Base-by-base conservation (phyloP, 1,284 basidiomycete species). In the Rhizopogon parksii region DNA sequence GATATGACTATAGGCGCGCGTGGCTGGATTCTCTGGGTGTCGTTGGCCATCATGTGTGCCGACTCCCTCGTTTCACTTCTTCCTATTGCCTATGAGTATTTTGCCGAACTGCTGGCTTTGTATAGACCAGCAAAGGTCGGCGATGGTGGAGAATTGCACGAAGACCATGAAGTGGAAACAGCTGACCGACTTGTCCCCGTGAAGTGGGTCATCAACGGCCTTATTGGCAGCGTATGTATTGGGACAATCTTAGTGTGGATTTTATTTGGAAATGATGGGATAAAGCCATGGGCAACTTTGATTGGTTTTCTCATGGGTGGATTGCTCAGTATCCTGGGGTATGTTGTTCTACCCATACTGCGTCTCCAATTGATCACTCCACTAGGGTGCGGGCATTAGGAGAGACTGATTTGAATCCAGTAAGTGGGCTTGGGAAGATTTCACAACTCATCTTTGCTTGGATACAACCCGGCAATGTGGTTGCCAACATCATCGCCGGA, bases 401-500 rank as follows among this genome's bases (percentile, higher is more conserved):
- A 46, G 92, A 95, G 70, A 96, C 93, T 5, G 93, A 96, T 65
- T 71, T 96, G 45, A 95, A 95, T 63, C 93, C 92, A 0, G 91
- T 97, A 32, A 94, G 90, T 36, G 95, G 93, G 0, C 77, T 98
- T 32, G 95, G 95, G 7, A 98, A 98, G 71, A 88, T 97, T 57
- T 92, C 88, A 42, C 95, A 98, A 63, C 76, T 98, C 14, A 75
- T 97, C 54, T 98, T 98, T 60, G 94, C 93, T 1, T 85, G 95
- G 71, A 79, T 97, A 40, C 94, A 96, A 65, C 95, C 95, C 0
- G 90, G 92, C 30, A 95, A 94, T 62, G 81, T 96, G 15, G 90
- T 97, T 3, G 95, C 95, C 4, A 97, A 97, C 64, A 88, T 98
- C 61, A 91, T 98, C 51, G 95, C 95, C 2, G 95, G 95, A 8